Conservation (phyloP, 179 eudicot genomes). For the Dionaea muscipula region DNA sequence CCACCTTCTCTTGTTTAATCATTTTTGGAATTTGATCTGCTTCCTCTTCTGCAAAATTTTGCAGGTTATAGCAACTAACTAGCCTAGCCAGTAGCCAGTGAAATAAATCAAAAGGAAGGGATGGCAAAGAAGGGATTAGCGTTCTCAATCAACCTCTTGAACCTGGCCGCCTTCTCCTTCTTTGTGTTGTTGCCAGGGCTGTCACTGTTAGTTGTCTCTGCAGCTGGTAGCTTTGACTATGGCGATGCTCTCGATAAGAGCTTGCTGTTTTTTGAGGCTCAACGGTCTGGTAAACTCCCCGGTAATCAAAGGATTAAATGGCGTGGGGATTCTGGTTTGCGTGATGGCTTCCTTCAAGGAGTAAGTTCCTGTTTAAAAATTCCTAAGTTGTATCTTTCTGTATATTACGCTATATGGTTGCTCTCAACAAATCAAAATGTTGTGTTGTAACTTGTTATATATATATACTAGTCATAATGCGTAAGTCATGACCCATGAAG, state of each 20-base stretch:
- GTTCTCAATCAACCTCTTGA: not conserved
- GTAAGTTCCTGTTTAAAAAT: constrained; percentile 13
- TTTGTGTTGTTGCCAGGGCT: constrained; percentile 7
- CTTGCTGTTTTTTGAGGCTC: constrained; percentile 54
- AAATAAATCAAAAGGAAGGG: not conserved
- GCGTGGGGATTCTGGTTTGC: constrained; percentile 43
- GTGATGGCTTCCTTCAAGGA: constrained; percentile 33
- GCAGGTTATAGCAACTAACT: too few species aligned
- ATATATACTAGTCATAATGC: too few species aligned
- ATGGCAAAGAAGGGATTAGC: constrained; percentile 8
- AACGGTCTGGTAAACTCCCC: constrained; percentile 44
- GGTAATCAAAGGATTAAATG: constrained; percentile 27
- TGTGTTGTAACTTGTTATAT: too few species aligned
- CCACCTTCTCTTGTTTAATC: too few species aligned
- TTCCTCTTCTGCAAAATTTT: too few species aligned
- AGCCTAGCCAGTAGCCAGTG: too few species aligned
- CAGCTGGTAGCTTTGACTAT: constrained; percentile 20
- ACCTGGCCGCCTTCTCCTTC: not conserved
- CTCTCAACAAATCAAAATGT: too few species aligned
- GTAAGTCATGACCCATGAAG: too few species aligned
- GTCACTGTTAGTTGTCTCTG: too few species aligned
- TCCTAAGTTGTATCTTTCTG: too few species aligned
- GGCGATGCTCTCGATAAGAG: constrained; percentile 41
- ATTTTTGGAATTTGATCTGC: too few species aligned
- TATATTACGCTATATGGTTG: too few species aligned